Conservation (phyloP, 331 rosid species). For the Pyrus hybrid region DNA sequence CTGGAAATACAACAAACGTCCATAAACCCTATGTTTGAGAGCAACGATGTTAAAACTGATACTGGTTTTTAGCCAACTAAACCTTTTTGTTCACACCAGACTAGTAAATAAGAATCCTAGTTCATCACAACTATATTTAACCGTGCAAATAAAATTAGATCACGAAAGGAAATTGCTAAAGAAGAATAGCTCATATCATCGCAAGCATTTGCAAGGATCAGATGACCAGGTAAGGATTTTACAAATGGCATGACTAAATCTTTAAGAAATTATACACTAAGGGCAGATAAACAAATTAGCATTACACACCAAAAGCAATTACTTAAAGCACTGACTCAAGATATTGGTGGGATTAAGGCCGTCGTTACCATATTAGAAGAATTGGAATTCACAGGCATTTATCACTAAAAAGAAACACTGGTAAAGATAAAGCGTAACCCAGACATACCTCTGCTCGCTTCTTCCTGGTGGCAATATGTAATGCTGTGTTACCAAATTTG, state of each 20-base stretch:
- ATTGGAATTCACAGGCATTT: background rate
- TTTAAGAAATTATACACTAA: background rate
- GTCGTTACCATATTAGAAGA: background rate
- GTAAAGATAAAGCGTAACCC: background rate
- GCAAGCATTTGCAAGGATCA: background rate
- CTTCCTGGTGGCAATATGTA: constrained; percentile 94
- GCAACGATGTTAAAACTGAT: background rate
- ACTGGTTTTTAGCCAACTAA: background rate
- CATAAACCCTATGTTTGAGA: background rate
- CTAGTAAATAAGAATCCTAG: background rate
- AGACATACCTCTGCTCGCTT: constrained; percentile 76
- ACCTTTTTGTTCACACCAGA: background rate
- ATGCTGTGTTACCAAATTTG: constrained; percentile 85
- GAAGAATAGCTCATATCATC: background rate
- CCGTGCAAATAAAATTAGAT: background rate
- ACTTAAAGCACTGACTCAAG: background rate
- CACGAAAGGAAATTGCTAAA: background rate
- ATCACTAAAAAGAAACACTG: background rate
- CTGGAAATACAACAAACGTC: background rate
- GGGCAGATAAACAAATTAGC: background rate
- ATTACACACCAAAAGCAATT: background rate
- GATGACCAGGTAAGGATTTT: background rate
- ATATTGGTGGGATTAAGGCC: background rate
- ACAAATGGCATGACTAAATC: background rate
- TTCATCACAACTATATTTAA: background rate